Evolutionary conservation across 139 green algal genomes (phyloP).

Genomic region (Dunaliella primolecta): DNA sequence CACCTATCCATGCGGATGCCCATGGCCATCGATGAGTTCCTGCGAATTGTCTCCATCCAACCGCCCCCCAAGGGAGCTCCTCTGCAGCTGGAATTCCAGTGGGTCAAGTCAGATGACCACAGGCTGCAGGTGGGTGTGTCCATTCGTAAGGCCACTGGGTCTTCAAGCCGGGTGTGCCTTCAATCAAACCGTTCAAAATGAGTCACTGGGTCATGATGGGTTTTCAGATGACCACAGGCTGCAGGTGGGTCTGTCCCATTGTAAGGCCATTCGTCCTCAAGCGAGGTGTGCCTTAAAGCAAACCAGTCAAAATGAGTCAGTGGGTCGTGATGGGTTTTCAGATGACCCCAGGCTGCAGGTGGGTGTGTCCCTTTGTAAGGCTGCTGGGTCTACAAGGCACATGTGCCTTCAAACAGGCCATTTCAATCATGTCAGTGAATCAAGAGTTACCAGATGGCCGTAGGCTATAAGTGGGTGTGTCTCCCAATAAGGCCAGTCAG

Average conservation of each 20-base stretch:
- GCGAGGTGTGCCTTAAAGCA: not conserved
- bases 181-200: not conserved
- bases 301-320: not conserved
- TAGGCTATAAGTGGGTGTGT: not conserved
- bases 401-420: not conserved
- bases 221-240: not conserved
- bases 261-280: not conserved
- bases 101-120: not conserved
- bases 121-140: constrained; percentile 18
- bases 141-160: not conserved
- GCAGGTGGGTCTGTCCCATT: not conserved
- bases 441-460: not conserved
- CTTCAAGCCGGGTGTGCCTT: not conserved
- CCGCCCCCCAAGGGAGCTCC: not conserved
- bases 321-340: not conserved
- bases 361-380: not conserved
- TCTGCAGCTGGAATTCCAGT: not conserved
- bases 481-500: not conserved
- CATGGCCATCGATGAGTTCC: constrained; percentile 24
- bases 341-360: constrained; percentile 17
- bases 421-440: not conserved
- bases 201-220: not conserved
- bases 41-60: constrained; percentile 2
- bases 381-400: not conserved
- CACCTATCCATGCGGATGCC: constrained; percentile 17